Base-by-base conservation (phyloP, 768 basidiomycete genomes). In the Xerocomus brunneocitrinus region DNA sequence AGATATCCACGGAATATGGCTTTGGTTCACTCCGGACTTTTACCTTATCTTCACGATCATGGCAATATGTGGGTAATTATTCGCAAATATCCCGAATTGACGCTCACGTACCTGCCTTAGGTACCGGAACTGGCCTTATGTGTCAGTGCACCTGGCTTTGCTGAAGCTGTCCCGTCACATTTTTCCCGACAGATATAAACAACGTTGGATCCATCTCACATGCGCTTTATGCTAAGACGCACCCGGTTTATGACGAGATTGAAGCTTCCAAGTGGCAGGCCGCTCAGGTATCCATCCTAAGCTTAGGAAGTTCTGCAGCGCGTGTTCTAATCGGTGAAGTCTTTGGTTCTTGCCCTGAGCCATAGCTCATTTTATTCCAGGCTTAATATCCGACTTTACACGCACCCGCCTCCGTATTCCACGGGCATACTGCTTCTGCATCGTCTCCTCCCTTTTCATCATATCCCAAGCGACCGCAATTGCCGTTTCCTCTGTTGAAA, bases 151-250 rank as follows among this genome's bases (percentile, higher is more conserved):
- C 34, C 22, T 24, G n/a, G 38, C 14, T 39, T 32, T 8, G 7
- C 16, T 10, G 7, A 28, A 24, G 16, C 3, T 22, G 6, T 24
- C 24, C 10, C 2, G 8, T 27, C 51, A 47, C 41, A 57, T 40
- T 55, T 22, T 43, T 19, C 40, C 22, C 27, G 16, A n/a, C 51
- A 87, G 86, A 84, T 62, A 92, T 93, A 69, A 92, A 91, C 67
- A 92, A 93, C 56, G 89, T 86, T 19, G 89, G 90, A 13, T 80
- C 84, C 1, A 85, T 90, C 56, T 77, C 90, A 0, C 82, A 87
- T 61, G 84, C 76, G 0, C 72, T 88, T 28, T 86, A 82, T 57
- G 79, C 83, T 3, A 74, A 83, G 49, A 79, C 78, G 8, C 77
- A 83, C 42, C 69, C 79, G 0, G 62, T 74, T 3, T 92, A 88